phyloP scores from a whole-genome alignment of 495 filamentous ascomycete genomes.

The Talaromyces proteolyticus region DNA sequence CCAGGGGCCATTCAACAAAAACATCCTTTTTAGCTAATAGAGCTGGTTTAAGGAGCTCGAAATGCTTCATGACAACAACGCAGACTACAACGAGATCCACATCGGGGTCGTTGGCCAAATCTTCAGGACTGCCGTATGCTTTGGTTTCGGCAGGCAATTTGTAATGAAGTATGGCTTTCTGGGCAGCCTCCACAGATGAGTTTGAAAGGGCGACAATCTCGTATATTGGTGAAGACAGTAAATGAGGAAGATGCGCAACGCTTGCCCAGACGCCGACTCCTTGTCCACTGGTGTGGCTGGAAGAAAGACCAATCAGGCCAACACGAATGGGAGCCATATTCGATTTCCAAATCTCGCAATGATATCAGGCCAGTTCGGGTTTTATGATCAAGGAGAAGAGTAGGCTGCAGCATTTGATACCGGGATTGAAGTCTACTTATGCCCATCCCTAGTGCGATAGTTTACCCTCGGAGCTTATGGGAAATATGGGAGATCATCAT shows the following conservation, averaged over 20 bases:
- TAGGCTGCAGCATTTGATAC: background rate
- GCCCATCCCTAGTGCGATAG: too few relatives aligned
- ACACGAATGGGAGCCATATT: constrained; percentile 43
- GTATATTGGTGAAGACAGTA: constrained; percentile 31
- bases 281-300: constrained; percentile 36
- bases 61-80: constrained; percentile 33
- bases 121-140: constrained; percentile 45
- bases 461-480: too few relatives aligned
- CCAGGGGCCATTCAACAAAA: constrained; percentile 52
- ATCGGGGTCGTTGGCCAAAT: constrained; percentile 42
- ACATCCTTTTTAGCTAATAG: constrained; percentile 48
- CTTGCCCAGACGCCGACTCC: constrained; percentile 31
- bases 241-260: constrained; percentile 46
- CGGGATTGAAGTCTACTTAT: background rate
- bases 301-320: constrained; percentile 52
- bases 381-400: background rate
- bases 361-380: background rate
- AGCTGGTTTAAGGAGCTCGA: constrained; percentile 28
- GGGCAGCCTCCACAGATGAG: constrained; percentile 39
- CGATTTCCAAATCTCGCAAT: too few relatives aligned
- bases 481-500: too few relatives aligned
- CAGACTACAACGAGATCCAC: constrained; percentile 48
- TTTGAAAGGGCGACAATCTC: constrained; percentile 53
- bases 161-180: constrained; percentile 37
- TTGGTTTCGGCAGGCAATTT: constrained; percentile 32